Evolutionary conservation across 495 filamentous ascomycete genomes (phyloP).

Genomic region (Niebla homalea): DNA sequence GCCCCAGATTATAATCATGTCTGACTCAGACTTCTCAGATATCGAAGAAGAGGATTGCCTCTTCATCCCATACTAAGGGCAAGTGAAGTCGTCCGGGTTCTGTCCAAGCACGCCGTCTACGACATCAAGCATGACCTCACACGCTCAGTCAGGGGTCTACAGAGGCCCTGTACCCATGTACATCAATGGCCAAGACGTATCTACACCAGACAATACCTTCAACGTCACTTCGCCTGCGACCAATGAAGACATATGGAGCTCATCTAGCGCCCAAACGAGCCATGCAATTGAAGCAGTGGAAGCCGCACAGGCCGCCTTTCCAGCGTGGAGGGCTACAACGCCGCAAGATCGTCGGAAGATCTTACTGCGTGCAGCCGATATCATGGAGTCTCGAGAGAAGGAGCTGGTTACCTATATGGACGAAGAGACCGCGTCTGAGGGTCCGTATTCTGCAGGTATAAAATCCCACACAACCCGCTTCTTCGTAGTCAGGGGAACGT

Average conservation of each 20-base stretch:
- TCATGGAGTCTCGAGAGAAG: slow-evolving; percentile 47
- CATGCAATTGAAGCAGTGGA: slow-evolving; percentile 51
- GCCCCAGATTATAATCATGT: too few species aligned
- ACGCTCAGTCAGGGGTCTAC: too few species aligned
- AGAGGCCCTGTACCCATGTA: slow-evolving; percentile 45
- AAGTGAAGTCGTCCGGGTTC: too few species aligned
- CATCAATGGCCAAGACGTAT: slow-evolving; percentile 56
- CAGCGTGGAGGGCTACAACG: slow-evolving; percentile 52
- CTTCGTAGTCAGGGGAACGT: too few species aligned
- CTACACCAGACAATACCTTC: slow-evolving; percentile 43
- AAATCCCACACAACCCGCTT: too few species aligned
- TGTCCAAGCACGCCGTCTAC: too few species aligned
- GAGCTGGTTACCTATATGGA: slow-evolving; percentile 50
- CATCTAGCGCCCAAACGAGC: slow-evolving; percentile 45
- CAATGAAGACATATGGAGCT: slow-evolving; percentile 45
- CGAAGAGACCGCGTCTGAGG: slow-evolving; percentile 53
- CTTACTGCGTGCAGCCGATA: slow-evolving; percentile 54
- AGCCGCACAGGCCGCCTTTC: slow-evolving; percentile 55
- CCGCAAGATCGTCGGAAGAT: slow-evolving; percentile 54
- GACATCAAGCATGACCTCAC: too few species aligned
- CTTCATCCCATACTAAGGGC: too few species aligned
- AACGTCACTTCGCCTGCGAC: slow-evolving; percentile 52
- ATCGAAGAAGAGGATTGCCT: too few species aligned
- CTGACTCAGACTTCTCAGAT: too few species aligned
- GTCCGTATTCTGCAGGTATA: slow-evolving; percentile 31